phyloP scores from a whole-genome alignment of 345 rosid genomes.

The Syzygium aromaticum region DNA sequence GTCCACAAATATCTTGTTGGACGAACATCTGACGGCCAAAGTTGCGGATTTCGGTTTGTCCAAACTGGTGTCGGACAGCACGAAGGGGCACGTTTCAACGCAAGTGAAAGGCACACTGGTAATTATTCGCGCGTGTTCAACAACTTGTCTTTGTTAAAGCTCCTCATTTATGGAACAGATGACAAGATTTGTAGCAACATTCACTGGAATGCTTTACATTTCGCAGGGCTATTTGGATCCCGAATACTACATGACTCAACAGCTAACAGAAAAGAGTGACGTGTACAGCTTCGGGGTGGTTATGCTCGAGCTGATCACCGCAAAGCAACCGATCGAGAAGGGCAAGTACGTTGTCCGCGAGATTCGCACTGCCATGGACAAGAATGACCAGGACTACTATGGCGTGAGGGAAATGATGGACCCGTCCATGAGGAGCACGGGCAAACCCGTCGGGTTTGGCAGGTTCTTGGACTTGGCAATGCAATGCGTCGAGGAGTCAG shows the following conservation, averaged over 20 bases:
- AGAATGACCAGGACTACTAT: constrained; percentile 43
- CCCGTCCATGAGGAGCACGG: constrained; percentile 37
- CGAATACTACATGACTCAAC: constrained; percentile 92
- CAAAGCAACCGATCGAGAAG: constrained; percentile 85
- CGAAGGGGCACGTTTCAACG: constrained; percentile 92
- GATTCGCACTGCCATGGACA: constrained; percentile 38
- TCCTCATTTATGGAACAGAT: neutral
- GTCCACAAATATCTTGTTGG: constrained; percentile 80
- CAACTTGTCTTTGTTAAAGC: neutral
- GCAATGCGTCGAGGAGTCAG: constrained; percentile 82
- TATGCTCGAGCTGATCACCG: constrained; percentile 78
- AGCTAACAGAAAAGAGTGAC: constrained; percentile 91
- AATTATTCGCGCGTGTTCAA: neutral
- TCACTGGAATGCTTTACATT: neutral
- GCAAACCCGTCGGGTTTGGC: constrained; percentile 38
- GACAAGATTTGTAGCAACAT: neutral
- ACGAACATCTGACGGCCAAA: constrained; percentile 78
- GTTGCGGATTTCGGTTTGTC: constrained; percentile 98
- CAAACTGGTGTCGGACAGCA: constrained; percentile 77
- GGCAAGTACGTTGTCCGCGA: constrained; percentile 88
- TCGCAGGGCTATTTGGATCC: constrained; percentile 95
- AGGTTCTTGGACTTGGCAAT: constrained; percentile 65
- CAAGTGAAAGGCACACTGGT: constrained; percentile 99
- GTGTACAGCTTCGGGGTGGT: constrained; percentile 97
- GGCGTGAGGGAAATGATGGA: constrained; percentile 76